These are phyloP conservation scores for Rhododendron henanense DNA, from an alignment of 148 eudicot genomes.

Conservation along the genomic window DNA sequence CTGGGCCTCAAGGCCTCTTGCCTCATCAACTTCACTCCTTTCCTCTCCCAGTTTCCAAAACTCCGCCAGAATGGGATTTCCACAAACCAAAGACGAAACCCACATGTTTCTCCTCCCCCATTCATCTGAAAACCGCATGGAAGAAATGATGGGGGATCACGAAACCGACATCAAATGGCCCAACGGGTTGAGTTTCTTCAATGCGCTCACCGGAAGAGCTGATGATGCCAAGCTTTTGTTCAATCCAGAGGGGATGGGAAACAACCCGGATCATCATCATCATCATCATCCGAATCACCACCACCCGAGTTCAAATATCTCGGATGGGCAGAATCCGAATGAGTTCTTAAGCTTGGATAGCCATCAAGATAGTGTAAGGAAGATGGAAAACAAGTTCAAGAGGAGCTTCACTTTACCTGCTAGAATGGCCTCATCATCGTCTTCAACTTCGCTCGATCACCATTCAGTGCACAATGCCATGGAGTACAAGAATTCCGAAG, in stretches of 20 bases:
- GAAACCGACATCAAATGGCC: constrained; percentile 86
- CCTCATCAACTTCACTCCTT: constrained; percentile 32
- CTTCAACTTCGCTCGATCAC: constrained; percentile 81
- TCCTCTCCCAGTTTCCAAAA: constrained; percentile 57
- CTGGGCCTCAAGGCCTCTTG: constrained; percentile 71
- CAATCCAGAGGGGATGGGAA: constrained; percentile 52
- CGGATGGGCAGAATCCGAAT: constrained; percentile 32
- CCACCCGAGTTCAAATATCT: constrained; percentile 2
- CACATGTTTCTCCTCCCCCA: constrained; percentile 78
- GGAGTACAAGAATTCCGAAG: constrained; percentile 54
- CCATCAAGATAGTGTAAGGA: constrained; percentile 48
- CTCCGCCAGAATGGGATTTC: constrained; percentile 43
- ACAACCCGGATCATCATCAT: constrained; percentile 36
- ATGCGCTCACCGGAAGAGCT: constrained; percentile 69
- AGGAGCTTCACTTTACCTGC: constrained; percentile 86
- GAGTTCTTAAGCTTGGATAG: constrained; percentile 80
- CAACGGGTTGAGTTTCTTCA: constrained; percentile 71
- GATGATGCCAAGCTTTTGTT: constrained; percentile 77
- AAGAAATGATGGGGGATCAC: constrained; percentile 67
- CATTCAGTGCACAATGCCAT: constrained; percentile 38
- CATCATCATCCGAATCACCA: not conserved
- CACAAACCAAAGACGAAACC: constrained; percentile 38
- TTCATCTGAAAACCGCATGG: constrained; percentile 55
- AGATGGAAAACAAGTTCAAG: constrained; percentile 75
- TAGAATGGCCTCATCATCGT: constrained; percentile 72